Conservation (phyloP, 1,284 basidiomycete genomes). For the Golubevia pallescens region DNA sequence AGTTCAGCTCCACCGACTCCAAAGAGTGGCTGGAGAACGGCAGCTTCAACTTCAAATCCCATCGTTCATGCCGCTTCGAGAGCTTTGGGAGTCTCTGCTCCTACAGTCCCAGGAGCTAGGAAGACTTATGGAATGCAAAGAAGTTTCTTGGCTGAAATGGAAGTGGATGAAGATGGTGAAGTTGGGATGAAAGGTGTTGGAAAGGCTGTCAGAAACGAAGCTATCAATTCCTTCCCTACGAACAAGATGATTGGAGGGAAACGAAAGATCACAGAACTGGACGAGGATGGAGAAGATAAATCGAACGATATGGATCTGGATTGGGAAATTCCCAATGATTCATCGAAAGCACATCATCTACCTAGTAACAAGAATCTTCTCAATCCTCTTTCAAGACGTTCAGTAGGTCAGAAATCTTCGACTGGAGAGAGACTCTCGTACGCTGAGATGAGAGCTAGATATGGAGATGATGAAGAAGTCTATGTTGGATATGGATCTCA, state of each 20-base stretch:
- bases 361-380: neutral
- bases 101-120: neutral
- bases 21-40: neutral
- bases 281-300: neutral
- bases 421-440: neutral
- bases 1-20: neutral
- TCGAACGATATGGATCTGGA: neutral
- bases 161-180: neutral
- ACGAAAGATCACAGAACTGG: neutral
- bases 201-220: neutral
- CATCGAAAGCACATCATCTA: neutral
- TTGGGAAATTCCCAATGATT: neutral
- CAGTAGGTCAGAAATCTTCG: neutral
- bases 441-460: neutral
- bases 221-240: neutral
- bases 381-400: neutral
- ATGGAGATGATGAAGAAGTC: neutral
- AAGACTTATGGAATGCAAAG: neutral
- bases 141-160: neutral
- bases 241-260: neutral
- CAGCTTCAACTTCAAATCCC: neutral
- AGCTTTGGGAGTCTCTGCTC: neutral
- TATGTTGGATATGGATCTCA: neutral
- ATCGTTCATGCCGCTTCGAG: neutral
- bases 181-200: neutral